Evolutionary conservation across 139 green algal genomes (phyloP), one percentile per base, ranked within the genome.

Genomic region (Coelastrella sp.): DNA sequence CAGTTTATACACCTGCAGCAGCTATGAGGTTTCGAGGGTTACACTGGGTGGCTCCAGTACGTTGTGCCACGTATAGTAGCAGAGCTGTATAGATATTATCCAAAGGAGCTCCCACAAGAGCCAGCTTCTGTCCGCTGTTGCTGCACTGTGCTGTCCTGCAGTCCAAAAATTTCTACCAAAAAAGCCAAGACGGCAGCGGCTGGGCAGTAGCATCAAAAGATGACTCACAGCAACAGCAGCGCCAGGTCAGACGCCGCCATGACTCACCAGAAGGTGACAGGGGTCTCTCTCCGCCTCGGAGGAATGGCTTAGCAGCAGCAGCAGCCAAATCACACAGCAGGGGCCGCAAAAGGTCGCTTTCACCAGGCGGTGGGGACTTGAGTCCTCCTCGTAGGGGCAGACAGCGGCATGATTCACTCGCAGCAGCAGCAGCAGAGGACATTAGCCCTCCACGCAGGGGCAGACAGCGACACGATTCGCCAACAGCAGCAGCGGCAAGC

Each of bases 151-250:
- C 32, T 47, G 32, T 47, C 32, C 32, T 19, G 73, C 91, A 95
- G 93, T 90, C 90, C 6, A 94, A 94, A 71, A 87, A 87, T 68
- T 93, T 90, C 56, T 92, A 92, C 10, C 73, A 75, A 1, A 86
- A 80, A 47, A 79, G 82, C 10, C 5, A 90, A 32, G 92, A 92
- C 66, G 92, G 92, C 47, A 92, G 90, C 20, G 92, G 92, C 58
- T 94, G 92, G 92, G 81, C 73, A 32, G 85, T 83, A 56, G 79
- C 73, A 73, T 17, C 56, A 13, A 57, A 23, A 11, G 81, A 86
- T 13, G n/a, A 82, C 22, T 11, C 58, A 5, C 64, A 8, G 20
- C 64, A 80, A 86, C 85, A 19, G 20, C 79, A 68, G 61, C 85
- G 60, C 22, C 64, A 61, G 23, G 23, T 23, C 19, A 54, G 87